Evolutionary conservation across 129 eudicot genomes (phyloP), one percentile per base, ranked within the genome.

Genomic region (Cynara cardunculus): DNA sequence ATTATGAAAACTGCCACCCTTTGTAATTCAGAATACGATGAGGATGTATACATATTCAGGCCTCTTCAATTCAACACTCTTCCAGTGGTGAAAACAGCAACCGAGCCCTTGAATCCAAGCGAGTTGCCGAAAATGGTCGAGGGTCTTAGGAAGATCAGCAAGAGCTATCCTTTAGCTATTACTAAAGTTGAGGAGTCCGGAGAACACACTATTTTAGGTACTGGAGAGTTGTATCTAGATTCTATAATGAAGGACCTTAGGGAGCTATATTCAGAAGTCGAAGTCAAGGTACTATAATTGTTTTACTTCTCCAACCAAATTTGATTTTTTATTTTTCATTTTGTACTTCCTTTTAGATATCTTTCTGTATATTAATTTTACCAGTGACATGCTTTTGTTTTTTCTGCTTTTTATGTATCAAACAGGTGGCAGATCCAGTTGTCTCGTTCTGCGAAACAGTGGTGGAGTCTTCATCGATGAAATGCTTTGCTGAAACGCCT

Each of bases 401-500:
- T 74, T 18, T 7, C 2, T 24, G n/a, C 1, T 62, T 80, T 66
- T 10, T 66, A 34, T 87, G 69, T 35, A 25, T 80, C 19, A 22
- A 73, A 75, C 82, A 94, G 98, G 98, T 94, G 71, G 98, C 98
- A 22, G 98, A 94, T 79, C 98, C 99, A 25, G 99, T 96, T 79
- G 98, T 96, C 71, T 91, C 99, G 19, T 96, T 96, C 83, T 96
- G 99, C 83, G 98, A 96, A 84, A 96, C 99, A 8, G 99, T 96
- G 69, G 99, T 92, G 86, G 99, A 96, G 80, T 85, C 97, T 25
- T 96, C 99, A 65, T 93, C 99, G 5, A 91, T 96, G 99, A 96
- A 96, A 80, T 96, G 99, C 78, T 96, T 89, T 87, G 99, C 99
- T 59, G 99, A 96, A 83, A 96, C 98, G 14, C 99, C 99, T n/a